Percentiles rank a stretch among this genome's conserved stretches.
Evolutionary conservation across 2,329 filamentous ascomycete species (phyloP).

Genomic region (Hypoxylon sp.): DNA sequence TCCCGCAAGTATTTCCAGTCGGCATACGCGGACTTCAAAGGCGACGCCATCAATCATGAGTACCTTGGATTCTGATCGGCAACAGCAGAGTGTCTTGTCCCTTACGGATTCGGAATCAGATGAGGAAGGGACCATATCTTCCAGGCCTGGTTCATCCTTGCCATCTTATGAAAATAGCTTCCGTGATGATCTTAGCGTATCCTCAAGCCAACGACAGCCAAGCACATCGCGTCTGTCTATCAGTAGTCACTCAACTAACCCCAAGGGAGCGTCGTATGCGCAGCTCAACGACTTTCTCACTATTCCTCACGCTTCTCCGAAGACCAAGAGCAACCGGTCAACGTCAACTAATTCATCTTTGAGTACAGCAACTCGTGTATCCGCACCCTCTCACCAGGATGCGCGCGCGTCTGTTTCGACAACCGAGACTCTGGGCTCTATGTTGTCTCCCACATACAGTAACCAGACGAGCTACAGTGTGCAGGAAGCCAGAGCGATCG

Average conservation of each 20-base stretch:
- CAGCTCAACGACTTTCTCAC: conserved; percentile 61
- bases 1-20: conserved; percentile 68
- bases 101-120: conserved; percentile 71
- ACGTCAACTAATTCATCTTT: conserved; percentile 50
- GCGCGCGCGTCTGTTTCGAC: conserved; percentile 59
- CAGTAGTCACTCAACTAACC: conserved; percentile 52
- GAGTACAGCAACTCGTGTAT: conserved; percentile 45
- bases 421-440: conserved; percentile 56
- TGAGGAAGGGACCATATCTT: conserved; percentile 59
- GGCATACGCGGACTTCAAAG: conserved; percentile 69
- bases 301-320: conserved; percentile 56
- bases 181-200: conserved; percentile 45
- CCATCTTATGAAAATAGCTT: conserved; percentile 53
- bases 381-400: conserved; percentile 42
- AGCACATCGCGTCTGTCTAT: conserved; percentile 43
- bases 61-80: conserved; percentile 66
- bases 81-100: conserved; percentile 69
- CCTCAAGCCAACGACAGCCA: conserved; percentile 40
- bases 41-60: conserved; percentile 66
- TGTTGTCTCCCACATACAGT: conserved; percentile 53
- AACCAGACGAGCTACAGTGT: conserved; percentile 54
- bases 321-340: conserved; percentile 40
- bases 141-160: conserved; percentile 54
- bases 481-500: conserved; percentile 60
- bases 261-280: conserved; percentile 60